Base-by-base conservation (phyloP, 441 rosid species). In the Lepidium campestre region DNA sequence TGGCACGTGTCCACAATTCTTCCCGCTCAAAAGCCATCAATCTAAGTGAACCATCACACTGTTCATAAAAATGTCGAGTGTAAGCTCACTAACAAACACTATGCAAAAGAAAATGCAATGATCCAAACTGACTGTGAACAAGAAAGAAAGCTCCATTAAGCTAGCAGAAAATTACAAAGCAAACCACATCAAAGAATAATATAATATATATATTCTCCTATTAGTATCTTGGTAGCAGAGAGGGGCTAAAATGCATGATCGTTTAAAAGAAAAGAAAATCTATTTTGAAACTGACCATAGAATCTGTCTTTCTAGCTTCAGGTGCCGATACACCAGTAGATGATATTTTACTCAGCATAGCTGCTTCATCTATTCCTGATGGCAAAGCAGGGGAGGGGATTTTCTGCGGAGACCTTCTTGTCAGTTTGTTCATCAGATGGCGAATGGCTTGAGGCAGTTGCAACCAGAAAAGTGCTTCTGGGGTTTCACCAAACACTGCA, bases 381-480 rank as follows among this genome's bases (percentile, higher is more conserved):
- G 27, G 32, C 34, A 63, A 47, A 46, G 45, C 54, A 62, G 74
- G 62, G 42, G 74, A 41, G 59, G 83, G 52, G 25, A 67, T 62
- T 73, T 81, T 83, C 72, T 67, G 83, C 27, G 79, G 80, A 62
- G 93, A 68, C 82, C 78, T 89, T 40, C 63, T 83, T 58, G 72
- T 77, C 65, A 81, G 76, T 70, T 83, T 94, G 59, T 82, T 80
- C 81, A 85, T 84, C 73, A 85, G 81, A 79, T 89, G 97, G 64
- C 86, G 80, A 40, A 91, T 82, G 74, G 99, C 97, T 72, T 59
- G 87, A 25, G 99, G 94, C 78, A 94, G 83, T 79, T 89, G 96
- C 83, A 94, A 77, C 99, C 99, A 94, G 83, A 94, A 94, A 68
- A 87, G 81, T 70, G 97, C 92, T 80, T 94, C 97, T 29, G 88